Evolutionary conservation across 78 protist species (phyloP).

Genomic region (Cavenderia fasciculata): DNA sequence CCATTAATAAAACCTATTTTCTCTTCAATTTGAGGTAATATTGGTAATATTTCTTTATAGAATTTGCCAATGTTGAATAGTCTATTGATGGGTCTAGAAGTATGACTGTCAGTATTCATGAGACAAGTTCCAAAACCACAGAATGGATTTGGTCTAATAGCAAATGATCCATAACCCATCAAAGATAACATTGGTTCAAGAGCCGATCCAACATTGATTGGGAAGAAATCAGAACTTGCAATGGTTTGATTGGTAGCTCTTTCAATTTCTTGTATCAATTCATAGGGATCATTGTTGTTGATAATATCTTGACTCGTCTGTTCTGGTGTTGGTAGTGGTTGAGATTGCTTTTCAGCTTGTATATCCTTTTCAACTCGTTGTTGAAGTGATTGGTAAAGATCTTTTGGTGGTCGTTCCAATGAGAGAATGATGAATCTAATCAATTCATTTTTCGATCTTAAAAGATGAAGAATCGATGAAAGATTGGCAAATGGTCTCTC

Average conservation of each 20-base stretch:
- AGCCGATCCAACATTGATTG: conserved; percentile 26
- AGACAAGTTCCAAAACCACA: conserved; percentile 70
- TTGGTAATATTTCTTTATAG: conserved; percentile 23
- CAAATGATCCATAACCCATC: conserved; percentile 71
- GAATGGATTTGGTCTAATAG: conserved; percentile 60
- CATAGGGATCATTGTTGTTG: conserved; percentile 58
- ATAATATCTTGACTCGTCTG: not conserved
- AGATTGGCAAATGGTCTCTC: conserved; percentile 64
- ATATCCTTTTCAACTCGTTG: not conserved
- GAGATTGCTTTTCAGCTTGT: not conserved
- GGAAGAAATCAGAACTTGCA: conserved; percentile 34
- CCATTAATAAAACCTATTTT: conserved; percentile 74
- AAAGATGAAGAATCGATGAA: not conserved
- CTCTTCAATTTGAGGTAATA: conserved; percentile 45
- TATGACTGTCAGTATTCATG: conserved; percentile 16
- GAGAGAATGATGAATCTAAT: conserved; percentile 54
- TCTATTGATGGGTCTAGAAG: conserved; percentile 55
- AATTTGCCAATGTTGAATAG: conserved; percentile 41
- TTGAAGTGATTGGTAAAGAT: conserved; percentile 19
- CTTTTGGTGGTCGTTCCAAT: conserved; percentile 78
- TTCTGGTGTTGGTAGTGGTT: not conserved
- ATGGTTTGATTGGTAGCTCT: conserved; percentile 20
- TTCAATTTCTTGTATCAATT: conserved; percentile 64
- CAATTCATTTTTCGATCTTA: conserved; percentile 41
- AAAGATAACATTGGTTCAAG: conserved; percentile 71